Conservation (phyloP, 2,329 filamentous ascomycete genomes). For the Helotiales sp. region DNA sequence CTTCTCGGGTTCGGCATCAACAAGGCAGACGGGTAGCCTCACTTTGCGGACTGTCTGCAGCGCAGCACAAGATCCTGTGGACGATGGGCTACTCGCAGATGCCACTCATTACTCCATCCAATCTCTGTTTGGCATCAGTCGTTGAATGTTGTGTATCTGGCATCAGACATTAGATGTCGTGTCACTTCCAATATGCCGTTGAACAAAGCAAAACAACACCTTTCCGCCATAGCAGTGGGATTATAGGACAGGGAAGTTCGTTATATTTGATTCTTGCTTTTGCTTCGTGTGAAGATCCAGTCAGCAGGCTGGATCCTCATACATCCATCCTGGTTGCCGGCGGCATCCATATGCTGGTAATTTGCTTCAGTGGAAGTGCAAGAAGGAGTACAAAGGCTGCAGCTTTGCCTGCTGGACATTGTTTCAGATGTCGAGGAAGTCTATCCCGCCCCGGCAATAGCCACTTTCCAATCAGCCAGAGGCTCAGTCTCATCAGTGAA, state of each 20-base stretch:
- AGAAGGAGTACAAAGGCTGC: slow-evolving; percentile 18
- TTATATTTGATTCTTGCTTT: slow-evolving; percentile 23
- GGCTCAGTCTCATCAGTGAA: slow-evolving; percentile 11
- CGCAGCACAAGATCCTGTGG: slow-evolving; percentile 14
- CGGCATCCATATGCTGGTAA: slow-evolving; percentile 17
- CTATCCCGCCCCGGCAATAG: slow-evolving; percentile 21
- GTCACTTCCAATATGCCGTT: slow-evolving; percentile 13
- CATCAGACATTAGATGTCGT: slow-evolving; percentile 9
- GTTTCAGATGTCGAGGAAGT: slow-evolving; percentile 32
- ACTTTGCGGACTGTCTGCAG: slow-evolving; percentile 12
- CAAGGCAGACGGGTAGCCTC: slow-evolving; percentile 8
- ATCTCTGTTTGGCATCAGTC: slow-evolving; percentile 7
- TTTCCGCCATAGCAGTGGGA: slow-evolving; percentile 11
- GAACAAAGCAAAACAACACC: slow-evolving; percentile 11
- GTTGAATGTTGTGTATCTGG: slow-evolving; percentile 5
- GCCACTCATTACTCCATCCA: slow-evolving; percentile 13
- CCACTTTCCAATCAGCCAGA: slow-evolving; percentile 28
- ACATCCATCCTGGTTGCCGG: slow-evolving; percentile 22
- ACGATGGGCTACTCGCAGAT: slow-evolving; percentile 11
- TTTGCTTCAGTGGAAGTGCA: slow-evolving; percentile 26
- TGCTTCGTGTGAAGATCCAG: slow-evolving; percentile 24
- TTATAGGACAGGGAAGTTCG: slow-evolving; percentile 16
- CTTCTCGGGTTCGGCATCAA: slow-evolving; percentile 6
- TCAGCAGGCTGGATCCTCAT: slow-evolving; percentile 7
- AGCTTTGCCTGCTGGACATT: slow-evolving; percentile 31